These are phyloP conservation scores for Endoconidiophora polonica DNA, from an alignment of 2,329 filamentous ascomycete genomes.

Conservation along the genomic window DNA sequence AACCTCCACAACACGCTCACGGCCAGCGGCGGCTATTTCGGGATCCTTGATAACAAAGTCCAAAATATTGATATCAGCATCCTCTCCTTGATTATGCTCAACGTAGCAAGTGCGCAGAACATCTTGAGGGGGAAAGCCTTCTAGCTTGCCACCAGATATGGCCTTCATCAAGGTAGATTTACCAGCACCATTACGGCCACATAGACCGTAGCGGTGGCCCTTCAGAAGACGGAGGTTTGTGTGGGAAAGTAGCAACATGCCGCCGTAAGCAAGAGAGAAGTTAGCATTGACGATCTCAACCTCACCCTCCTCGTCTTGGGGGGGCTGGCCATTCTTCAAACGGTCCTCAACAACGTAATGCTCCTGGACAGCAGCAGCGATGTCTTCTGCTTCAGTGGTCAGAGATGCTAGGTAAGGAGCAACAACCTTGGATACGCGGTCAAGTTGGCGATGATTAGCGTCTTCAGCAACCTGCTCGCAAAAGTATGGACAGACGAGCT, in stretches of 20 bases:
- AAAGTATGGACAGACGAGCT: slow-evolving; percentile 55
- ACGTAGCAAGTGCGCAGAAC: slow-evolving; percentile 93
- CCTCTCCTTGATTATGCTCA: slow-evolving; percentile 97
- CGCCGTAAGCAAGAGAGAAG: slow-evolving; percentile 94
- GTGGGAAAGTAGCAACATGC: slow-evolving; percentile 91
- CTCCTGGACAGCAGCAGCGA: slow-evolving; percentile 58
- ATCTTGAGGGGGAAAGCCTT: slow-evolving; percentile 88
- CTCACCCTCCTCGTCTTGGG: slow-evolving; percentile 82
- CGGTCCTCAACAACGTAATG: slow-evolving; percentile 72
- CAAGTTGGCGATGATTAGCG: slow-evolving; percentile 64
- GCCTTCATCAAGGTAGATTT: slow-evolving; percentile 99
- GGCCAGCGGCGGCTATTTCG: slow-evolving; percentile 61
- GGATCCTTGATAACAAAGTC: slow-evolving; percentile 87
- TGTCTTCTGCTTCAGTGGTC: slow-evolving; percentile 42
- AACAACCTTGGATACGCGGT: slow-evolving; percentile 52
- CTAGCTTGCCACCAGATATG: slow-evolving; percentile 87
- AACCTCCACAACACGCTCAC: slow-evolving; percentile 67
- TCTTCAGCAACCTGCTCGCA: slow-evolving; percentile 74
- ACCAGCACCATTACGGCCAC: slow-evolving; percentile 89
- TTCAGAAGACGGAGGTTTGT: slow-evolving; percentile 89
- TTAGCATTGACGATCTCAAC: slow-evolving; percentile 93
- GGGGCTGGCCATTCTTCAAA: slow-evolving; percentile 68
- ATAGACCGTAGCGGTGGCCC: slow-evolving; percentile 92
- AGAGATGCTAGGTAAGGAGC: slow-evolving; percentile 61
- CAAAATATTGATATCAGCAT: slow-evolving; percentile 88